Evolutionary conservation across 768 basidiomycete genomes (phyloP).

Genomic region (Panus rudis): DNA sequence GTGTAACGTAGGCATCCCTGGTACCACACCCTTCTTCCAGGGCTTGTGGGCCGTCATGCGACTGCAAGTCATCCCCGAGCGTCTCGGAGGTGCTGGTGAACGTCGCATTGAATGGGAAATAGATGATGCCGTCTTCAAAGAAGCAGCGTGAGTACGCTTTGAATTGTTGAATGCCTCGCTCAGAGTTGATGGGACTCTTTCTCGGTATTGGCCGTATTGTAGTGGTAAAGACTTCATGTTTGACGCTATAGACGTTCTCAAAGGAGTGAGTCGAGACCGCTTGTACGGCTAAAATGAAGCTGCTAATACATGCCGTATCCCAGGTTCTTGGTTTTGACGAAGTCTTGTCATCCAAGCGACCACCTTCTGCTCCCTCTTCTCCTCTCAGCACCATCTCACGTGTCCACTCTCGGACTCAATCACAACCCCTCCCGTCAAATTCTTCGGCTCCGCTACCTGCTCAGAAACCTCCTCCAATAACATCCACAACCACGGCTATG

Average conservation of each 20-base stretch:
- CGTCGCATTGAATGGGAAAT: conserved; percentile 81
- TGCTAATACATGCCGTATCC: conserved; percentile 12
- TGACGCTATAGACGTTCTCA: conserved; percentile 82
- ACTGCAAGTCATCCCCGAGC: conserved; percentile 72
- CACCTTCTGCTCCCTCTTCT: conserved; percentile 22
- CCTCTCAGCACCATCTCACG: conserved; percentile 32
- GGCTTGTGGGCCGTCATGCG: conserved; percentile 74
- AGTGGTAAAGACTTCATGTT: conserved; percentile 95
- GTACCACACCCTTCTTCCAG: conserved; percentile 82
- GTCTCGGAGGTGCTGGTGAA: conserved; percentile 73
- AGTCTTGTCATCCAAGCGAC: conserved; percentile 25
- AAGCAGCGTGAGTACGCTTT: conserved; percentile 69
- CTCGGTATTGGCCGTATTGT: conserved; percentile 19
- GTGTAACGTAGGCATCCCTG: conserved; percentile 84
- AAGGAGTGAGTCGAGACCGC: conserved; percentile 59
- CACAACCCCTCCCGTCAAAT: conserved; percentile 42
- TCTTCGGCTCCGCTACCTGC: conserved; percentile 14
- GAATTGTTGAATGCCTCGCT: conserved; percentile 9
- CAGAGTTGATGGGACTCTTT: conserved; percentile 12
- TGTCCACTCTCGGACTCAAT: conserved; percentile 48
- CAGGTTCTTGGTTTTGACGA: conserved; percentile 76
- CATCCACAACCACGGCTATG: conserved; percentile 38
- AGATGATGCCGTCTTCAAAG: conserved; percentile 91
- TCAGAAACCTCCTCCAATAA: conserved; percentile 32
- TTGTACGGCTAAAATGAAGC: not conserved